These are phyloP conservation scores for Ambrosia hybrid DNA, from an alignment of 140 eudicot genomes.

Conservation along the genomic window DNA sequence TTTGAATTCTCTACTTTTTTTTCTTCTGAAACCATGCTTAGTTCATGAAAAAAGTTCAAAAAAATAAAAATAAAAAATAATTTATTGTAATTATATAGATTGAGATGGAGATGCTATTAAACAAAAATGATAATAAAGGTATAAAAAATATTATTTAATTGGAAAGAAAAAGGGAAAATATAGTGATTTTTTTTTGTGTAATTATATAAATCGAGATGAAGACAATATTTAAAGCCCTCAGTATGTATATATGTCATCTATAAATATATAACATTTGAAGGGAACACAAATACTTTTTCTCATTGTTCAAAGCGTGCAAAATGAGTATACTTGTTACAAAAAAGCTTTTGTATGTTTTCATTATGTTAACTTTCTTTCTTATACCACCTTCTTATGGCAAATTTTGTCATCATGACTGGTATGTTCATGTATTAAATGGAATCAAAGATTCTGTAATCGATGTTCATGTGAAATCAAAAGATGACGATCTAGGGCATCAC, in stretches of 20 bases:
- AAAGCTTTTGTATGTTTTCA: not conserved
- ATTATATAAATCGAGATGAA: too few relatives aligned
- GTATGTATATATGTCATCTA: not conserved
- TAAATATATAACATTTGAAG: not conserved
- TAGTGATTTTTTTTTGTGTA: too few relatives aligned
- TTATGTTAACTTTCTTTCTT: not conserved
- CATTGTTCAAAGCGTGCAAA: not conserved
- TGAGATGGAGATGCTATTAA: too few relatives aligned
- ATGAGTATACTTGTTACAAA: not conserved
- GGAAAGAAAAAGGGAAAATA: too few relatives aligned
- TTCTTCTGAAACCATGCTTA: too few relatives aligned
- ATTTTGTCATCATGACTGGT: not conserved
- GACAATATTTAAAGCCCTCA: too few relatives aligned
- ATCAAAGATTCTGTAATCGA: constrained; percentile 1
- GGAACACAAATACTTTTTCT: not conserved
- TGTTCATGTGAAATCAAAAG: not conserved
- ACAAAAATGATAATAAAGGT: too few relatives aligned
- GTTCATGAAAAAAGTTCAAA: too few relatives aligned
- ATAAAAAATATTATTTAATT: too few relatives aligned
- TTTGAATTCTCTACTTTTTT: too few relatives aligned
- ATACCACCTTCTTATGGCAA: constrained; percentile 9
- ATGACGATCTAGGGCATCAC: constrained; percentile 17
- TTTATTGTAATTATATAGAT: too few relatives aligned
- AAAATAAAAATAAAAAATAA: too few relatives aligned
- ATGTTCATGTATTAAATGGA: constrained; percentile 10